Percentiles rank a stretch among this genome's conserved stretches.
Conservation (phyloP, 139 green algal genomes). For the Eudorina sp. region DNA sequence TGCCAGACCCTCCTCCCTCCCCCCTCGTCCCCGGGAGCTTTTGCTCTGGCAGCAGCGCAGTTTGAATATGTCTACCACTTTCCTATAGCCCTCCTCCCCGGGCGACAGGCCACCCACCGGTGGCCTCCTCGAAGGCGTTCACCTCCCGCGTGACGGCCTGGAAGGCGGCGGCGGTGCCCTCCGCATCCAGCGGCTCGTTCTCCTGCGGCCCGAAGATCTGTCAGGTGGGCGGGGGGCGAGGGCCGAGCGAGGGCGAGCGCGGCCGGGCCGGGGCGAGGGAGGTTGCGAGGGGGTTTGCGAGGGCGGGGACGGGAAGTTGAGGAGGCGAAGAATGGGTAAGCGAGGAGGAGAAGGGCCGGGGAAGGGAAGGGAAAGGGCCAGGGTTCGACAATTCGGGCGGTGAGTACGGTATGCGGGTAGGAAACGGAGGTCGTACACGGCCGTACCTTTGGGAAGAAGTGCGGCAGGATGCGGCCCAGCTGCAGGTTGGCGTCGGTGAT, state of each 20-base stretch:
- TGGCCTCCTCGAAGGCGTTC: constrained; percentile 66
- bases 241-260: neutral
- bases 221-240: neutral
- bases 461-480: constrained; percentile 92
- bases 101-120: too few species aligned
- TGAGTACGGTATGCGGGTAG: too few species aligned
- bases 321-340: neutral
- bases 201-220: constrained; percentile 91
- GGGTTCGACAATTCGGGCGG: too few species aligned
- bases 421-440: too few species aligned
- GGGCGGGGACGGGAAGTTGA: neutral
- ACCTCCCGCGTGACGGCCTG: constrained; percentile 70
- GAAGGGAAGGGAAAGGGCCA: neutral
- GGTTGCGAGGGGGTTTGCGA: neutral
- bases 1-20: too few species aligned
- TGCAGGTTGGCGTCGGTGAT: constrained; percentile 97
- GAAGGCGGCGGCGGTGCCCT: constrained; percentile 72
- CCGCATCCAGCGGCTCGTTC: constrained; percentile 85
- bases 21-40: too few species aligned
- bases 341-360: neutral
- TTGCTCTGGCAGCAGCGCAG: too few species aligned
- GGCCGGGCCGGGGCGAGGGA: neutral
- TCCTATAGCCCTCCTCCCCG: too few species aligned
- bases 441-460: constrained; percentile 90
- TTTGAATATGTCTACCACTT: too few species aligned